These are phyloP conservation scores for Articulospora tetracladia DNA, from an alignment of 495 filamentous ascomycete genomes.

Conservation along the genomic window DNA sequence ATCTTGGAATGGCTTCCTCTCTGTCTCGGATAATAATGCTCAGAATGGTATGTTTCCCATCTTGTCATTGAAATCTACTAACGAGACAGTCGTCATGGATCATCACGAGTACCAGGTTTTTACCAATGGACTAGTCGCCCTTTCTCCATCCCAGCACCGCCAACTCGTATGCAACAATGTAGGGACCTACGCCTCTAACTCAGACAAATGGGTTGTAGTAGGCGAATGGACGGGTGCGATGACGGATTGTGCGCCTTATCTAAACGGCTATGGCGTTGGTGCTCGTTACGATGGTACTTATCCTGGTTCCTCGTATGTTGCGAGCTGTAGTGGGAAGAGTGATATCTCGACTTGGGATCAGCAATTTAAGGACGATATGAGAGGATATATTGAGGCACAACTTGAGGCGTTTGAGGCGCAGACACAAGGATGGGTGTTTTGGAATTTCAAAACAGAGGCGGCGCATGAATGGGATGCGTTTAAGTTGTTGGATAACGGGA, in stretches of 20 bases:
- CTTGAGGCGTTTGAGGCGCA: constrained; percentile 63
- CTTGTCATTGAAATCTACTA: neutral
- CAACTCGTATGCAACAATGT: constrained; percentile 56
- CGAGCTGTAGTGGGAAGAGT: constrained; percentile 52
- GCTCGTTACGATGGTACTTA: constrained; percentile 67
- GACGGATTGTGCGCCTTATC: constrained; percentile 70
- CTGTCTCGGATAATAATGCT: constrained; percentile 23
- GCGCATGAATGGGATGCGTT: constrained; percentile 69
- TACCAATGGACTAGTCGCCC: constrained; percentile 48
- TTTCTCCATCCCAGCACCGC: constrained; percentile 39
- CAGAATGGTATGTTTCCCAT: constrained; percentile 15
- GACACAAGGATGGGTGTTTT: constrained; percentile 73
- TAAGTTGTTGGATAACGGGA: constrained; percentile 16
- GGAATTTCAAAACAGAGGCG: constrained; percentile 77
- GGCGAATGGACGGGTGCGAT: constrained; percentile 66
- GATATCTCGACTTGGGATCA: constrained; percentile 45
- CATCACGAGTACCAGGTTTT: constrained; percentile 70
- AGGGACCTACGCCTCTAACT: constrained; percentile 54
- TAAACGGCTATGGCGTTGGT: constrained; percentile 65
- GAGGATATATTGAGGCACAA: constrained; percentile 66
- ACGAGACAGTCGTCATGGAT: constrained; percentile 53
- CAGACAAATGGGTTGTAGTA: constrained; percentile 66
- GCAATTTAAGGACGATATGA: constrained; percentile 49
- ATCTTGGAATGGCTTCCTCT: constrained; percentile 68
- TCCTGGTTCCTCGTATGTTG: constrained; percentile 48